phyloP scores from a whole-genome alignment of 73 alveolate species.

The Stentor coeruleus region DNA sequence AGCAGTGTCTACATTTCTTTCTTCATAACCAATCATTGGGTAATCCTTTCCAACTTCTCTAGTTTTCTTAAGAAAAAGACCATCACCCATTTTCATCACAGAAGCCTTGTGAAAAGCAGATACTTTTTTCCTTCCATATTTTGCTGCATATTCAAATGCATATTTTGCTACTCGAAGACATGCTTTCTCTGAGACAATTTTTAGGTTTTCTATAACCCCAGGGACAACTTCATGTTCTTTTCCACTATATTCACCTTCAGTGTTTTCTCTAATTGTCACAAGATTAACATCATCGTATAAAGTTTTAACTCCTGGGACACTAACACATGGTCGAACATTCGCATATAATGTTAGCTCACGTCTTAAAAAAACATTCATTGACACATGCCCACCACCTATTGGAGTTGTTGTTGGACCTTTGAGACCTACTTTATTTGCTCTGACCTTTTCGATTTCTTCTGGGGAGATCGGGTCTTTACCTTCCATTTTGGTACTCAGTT shows the following conservation, averaged over 20 bases:
- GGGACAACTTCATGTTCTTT: conserved; percentile 75
- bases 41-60: conserved; percentile 57
- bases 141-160: conserved; percentile 70
- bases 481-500: conserved; percentile 37
- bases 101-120: conserved; percentile 76
- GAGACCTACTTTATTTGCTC: conserved; percentile 49
- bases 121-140: conserved; percentile 51
- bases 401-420: conserved; percentile 79
- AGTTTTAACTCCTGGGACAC: conserved; percentile 57
- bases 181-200: conserved; percentile 64
- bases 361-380: conserved; percentile 67
- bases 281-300: conserved; percentile 61
- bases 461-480: conserved; percentile 57
- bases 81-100: conserved; percentile 78
- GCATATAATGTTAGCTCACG: conserved; percentile 67
- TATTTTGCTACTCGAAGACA: conserved; percentile 58
- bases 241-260: conserved; percentile 82
- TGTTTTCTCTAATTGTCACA: conserved; percentile 78
- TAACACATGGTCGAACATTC: conserved; percentile 72
- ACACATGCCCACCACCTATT: conserved; percentile 72
- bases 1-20: conserved; percentile 63
- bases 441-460: conserved; percentile 49
- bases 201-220: conserved; percentile 71
- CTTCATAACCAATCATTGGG: conserved; percentile 59
- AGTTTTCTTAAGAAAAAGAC: conserved; percentile 57